Percentiles rank a stretch among this genome's conserved stretches.
These are phyloP conservation scores for Fusarium incarnatum DNA, from an alignment of 2,329 filamentous ascomycete species.

Conservation along the genomic window DNA sequence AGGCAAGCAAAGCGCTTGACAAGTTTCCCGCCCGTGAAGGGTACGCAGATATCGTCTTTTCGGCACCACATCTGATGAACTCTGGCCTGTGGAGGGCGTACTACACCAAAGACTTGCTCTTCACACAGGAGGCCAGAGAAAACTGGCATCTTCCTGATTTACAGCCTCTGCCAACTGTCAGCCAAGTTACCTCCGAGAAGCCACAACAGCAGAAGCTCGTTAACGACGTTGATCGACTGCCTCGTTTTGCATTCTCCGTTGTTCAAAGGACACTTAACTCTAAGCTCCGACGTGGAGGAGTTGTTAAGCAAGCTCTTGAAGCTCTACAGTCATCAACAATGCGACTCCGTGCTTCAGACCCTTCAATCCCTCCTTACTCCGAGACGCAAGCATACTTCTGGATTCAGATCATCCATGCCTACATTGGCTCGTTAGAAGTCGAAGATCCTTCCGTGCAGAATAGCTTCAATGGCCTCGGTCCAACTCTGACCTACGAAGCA, in stretches of 20 bases:
- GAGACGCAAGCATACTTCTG: constrained; percentile 52
- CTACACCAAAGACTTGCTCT: constrained; percentile 51
- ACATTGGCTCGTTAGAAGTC: constrained; percentile 27
- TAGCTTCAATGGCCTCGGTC: neutral
- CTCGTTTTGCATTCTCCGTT: constrained; percentile 49
- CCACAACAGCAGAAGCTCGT: fast-evolving
- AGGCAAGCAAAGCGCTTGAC: constrained; percentile 13
- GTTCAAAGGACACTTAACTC: constrained; percentile 43
- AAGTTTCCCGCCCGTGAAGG: constrained; percentile 29
- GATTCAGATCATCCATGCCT: constrained; percentile 46
- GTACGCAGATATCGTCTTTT: constrained; percentile 44
- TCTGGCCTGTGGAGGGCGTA: constrained; percentile 48
- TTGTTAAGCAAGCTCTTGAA: constrained; percentile 46
- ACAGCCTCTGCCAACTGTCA: constrained; percentile 43
- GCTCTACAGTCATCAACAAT: constrained; percentile 44
- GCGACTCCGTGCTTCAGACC: constrained; percentile 30
- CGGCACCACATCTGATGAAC: constrained; percentile 47
- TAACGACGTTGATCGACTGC: constrained; percentile 37
- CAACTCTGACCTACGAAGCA: constrained; percentile 28
- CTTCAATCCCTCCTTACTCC: constrained; percentile 44
- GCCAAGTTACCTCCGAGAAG: neutral
- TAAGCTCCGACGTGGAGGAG: constrained; percentile 34
- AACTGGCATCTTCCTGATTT: constrained; percentile 50
- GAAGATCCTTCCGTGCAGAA: neutral
- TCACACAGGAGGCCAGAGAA: constrained; percentile 46